These are phyloP conservation scores for Cladosporium sp. DNA, from an alignment of 2,329 filamentous ascomycete species.

Conservation along the genomic window DNA sequence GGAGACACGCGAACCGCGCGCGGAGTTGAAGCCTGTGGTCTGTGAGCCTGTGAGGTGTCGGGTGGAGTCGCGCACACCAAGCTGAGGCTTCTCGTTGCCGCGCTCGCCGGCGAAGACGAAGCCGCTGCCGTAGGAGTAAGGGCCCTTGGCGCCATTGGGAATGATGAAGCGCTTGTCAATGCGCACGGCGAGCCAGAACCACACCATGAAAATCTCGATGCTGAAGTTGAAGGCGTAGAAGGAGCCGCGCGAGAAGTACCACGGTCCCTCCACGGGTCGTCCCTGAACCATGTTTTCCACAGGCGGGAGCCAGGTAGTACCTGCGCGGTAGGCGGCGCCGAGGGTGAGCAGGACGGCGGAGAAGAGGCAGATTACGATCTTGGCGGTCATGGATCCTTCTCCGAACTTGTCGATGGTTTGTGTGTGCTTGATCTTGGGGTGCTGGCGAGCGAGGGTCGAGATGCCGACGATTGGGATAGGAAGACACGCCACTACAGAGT, in stretches of 20 bases:
- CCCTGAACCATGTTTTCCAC: conserved; percentile 29
- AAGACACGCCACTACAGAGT: conserved; percentile 60
- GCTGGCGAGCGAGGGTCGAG: conserved; percentile 40
- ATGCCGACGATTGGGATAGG: conserved; percentile 53
- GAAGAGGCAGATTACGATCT: conserved; percentile 58
- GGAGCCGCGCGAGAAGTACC: conserved; percentile 63
- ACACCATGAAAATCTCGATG: conserved; percentile 65
- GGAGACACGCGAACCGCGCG: conserved; percentile 12
- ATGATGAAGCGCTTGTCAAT: conserved; percentile 72
- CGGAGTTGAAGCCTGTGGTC: conserved; percentile 11
- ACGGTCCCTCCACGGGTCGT: conserved; percentile 50
- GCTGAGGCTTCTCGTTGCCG: conserved; percentile 24
- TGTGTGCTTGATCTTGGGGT: conserved; percentile 17
- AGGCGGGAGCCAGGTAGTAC: conserved; percentile 47
- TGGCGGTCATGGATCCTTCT: conserved; percentile 58
- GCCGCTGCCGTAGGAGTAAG: conserved; percentile 27
- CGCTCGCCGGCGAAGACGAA: conserved; percentile 21
- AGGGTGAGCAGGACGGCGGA: conserved; percentile 56
- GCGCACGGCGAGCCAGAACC: conserved; percentile 58
- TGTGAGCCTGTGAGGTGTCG: conserved; percentile 19
- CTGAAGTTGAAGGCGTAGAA: conserved; percentile 78
- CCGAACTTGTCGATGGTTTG: conserved; percentile 56
- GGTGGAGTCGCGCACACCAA: conserved; percentile 19
- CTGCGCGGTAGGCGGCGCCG: conserved; percentile 64
- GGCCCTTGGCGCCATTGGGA: conserved; percentile 60